Percentiles rank a stretch among this genome's conserved stretches.
These are phyloP conservation scores for Starmerella scarabaei DNA, from an alignment of 805 yeast genomes.

Conservation along the genomic window DNA sequence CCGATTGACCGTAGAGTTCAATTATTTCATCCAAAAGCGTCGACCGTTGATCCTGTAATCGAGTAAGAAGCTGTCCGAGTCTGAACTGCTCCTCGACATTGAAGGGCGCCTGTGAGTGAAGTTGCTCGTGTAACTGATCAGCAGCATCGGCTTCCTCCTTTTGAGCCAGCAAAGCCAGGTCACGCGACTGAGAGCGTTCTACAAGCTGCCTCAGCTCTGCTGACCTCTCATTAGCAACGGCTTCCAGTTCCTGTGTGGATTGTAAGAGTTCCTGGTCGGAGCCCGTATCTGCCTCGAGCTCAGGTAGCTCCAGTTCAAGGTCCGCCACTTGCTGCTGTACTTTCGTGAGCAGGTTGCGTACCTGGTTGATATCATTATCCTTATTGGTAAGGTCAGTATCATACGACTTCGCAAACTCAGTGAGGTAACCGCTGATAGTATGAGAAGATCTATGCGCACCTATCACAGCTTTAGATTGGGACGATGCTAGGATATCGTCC, in stretches of 20 bases:
- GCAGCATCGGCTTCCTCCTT: constrained; percentile 35
- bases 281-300: constrained; percentile 24
- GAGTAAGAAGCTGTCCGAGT: constrained; percentile 30
- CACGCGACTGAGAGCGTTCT: constrained; percentile 54
- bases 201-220: constrained; percentile 32
- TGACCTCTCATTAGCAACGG: constrained; percentile 22
- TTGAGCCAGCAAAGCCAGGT: constrained; percentile 45
- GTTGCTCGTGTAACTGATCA: constrained; percentile 20
- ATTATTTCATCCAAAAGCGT: constrained; percentile 38
- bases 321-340: constrained; percentile 32
- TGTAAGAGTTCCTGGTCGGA: constrained; percentile 21
- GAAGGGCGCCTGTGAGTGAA: constrained; percentile 13
- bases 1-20: constrained; percentile 35
- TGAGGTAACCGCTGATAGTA: constrained; percentile 19
- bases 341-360: constrained; percentile 31
- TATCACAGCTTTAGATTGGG: constrained; percentile 19
- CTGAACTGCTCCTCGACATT: constrained; percentile 18
- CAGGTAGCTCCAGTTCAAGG: constrained; percentile 26
- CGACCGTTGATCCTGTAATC: constrained; percentile 33
- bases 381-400: constrained; percentile 43
- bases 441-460: constrained; percentile 9
- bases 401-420: constrained; percentile 36
- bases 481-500: too few species aligned
- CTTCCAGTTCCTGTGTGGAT: constrained; percentile 21
- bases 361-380: constrained; percentile 41